Conservation (phyloP, 306 rosid genomes). For the Albizia julibrissin region DNA sequence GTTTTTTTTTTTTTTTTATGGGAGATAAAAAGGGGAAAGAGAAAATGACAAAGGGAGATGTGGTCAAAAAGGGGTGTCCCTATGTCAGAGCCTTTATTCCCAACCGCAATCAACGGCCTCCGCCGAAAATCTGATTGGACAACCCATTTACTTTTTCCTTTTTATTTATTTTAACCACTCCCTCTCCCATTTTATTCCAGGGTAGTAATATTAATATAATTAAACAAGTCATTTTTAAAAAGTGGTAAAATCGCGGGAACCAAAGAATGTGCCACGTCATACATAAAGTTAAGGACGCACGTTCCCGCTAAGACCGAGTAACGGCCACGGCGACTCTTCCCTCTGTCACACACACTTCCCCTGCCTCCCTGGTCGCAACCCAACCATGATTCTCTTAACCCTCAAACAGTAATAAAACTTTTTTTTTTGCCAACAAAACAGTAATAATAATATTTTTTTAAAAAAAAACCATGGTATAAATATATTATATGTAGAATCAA, state of each 20-base stretch:
- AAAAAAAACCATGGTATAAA: no score
- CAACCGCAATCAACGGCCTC: constrained; percentile 99
- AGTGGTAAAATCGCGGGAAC: background rate
- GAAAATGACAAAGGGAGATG: constrained; percentile 40
- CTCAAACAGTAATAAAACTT: no score
- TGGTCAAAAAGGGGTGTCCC: constrained; percentile 59
- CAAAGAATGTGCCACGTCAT: constrained; percentile 40
- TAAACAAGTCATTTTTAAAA: background rate
- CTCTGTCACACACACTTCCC: background rate
- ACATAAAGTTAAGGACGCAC: constrained; percentile 52
- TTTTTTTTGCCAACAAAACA: no score
- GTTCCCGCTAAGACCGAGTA: constrained; percentile 47
- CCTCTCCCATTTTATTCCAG: background rate
- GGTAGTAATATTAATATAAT: background rate
- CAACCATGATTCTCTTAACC: background rate
- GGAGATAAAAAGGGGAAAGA: background rate
- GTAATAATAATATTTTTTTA: no score
- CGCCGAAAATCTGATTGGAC: constrained; percentile 47
- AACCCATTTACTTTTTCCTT: background rate
- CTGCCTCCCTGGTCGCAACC: background rate
- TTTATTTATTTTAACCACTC: background rate
- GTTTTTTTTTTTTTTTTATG: background rate
- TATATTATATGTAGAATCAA: background rate
- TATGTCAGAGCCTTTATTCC: constrained; percentile 73
- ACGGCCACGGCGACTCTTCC: constrained; percentile 51